These are phyloP conservation scores for Metschnikowia aberdeeniae DNA, from an alignment of 805 yeast genomes.

Conservation along the genomic window DNA sequence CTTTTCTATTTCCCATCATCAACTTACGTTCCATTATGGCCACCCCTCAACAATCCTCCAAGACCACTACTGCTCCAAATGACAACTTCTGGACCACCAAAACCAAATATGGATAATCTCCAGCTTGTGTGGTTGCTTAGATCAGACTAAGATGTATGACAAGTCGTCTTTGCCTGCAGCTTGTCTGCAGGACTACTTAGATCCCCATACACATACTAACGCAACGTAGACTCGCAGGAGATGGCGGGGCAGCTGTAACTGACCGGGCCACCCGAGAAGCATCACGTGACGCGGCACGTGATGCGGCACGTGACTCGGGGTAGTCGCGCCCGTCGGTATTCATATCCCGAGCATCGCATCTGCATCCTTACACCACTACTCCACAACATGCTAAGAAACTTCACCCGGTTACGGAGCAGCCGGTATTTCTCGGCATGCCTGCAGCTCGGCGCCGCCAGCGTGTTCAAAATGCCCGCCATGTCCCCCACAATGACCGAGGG, in stretches of 20 bases:
- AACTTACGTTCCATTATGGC: no score
- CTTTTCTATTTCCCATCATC: no score
- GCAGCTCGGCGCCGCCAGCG: slow-evolving; percentile 32
- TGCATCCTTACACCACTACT: slow-evolving; percentile 4
- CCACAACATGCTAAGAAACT: slow-evolving; percentile 17
- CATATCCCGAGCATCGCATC: slow-evolving; percentile 15
- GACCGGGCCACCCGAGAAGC: not conserved
- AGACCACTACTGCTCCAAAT: no score
- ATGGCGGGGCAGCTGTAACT: not conserved
- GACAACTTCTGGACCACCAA: no score
- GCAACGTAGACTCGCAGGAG: not conserved
- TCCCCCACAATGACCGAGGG: slow-evolving; percentile 98
- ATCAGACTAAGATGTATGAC: not conserved
- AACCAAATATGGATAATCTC: not conserved
- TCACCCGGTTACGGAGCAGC: slow-evolving; percentile 11
- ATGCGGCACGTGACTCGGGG: slow-evolving; percentile 3
- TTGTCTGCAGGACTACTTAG: no score
- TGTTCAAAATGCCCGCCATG: slow-evolving; percentile 95
- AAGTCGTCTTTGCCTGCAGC: not conserved
- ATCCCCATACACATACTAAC: not conserved
- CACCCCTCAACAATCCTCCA: no score
- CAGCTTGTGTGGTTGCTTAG: not conserved
- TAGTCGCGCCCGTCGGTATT: slow-evolving; percentile 25
- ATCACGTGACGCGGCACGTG: not conserved
- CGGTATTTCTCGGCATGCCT: slow-evolving; percentile 30